Evolutionary conservation across 129 eudicot genomes (phyloP).

Genomic region (sunflower (Helianthus annuus)): HanXRQr2.0-SUNRISE NC_035435.2:139019384-139019883

Average conservation of each 20-base stretch:
- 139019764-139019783: too few species aligned
- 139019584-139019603: background rate
- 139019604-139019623: too few species aligned
- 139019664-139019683: too few species aligned
- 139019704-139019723: too few species aligned
- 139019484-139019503: background rate
- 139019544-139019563: background rate
- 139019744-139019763: too few species aligned
- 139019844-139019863: too few species aligned
- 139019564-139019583: background rate
- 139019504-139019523: slow-evolving; percentile 2
- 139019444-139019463: background rate
- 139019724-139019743: too few species aligned
- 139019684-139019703: too few species aligned
- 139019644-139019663: background rate
- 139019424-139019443: slow-evolving; percentile 72
- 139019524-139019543: background rate
- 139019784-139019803: too few species aligned
- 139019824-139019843: too few species aligned
- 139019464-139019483: background rate
- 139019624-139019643: background rate
- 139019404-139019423: slow-evolving; percentile 90
- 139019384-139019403: slow-evolving; percentile 15
- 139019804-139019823: too few species aligned
- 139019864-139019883: too few species aligned